phyloP scores from a whole-genome alignment of 1,139 yeast species.

The Hyphopichia wangnamkhiaoensis region DNA sequence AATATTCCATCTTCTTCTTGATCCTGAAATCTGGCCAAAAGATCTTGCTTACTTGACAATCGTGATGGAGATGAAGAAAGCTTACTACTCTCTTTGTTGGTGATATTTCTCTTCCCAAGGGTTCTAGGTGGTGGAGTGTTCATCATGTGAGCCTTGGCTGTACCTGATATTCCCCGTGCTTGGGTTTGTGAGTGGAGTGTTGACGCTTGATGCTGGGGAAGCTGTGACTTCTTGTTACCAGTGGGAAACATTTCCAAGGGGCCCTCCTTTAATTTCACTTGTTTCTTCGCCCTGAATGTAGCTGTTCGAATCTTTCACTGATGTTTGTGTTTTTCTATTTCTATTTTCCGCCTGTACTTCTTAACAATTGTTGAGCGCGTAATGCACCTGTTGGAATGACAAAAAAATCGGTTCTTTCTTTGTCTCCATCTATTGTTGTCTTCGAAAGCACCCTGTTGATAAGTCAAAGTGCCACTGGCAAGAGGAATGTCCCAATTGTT shows the following conservation, averaged over 20 bases:
- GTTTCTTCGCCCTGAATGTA: not conserved
- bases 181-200: no score
- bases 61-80: constrained; percentile 4
- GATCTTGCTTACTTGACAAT: constrained; percentile 11
- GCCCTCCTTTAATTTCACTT: no score
- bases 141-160: not conserved
- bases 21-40: constrained; percentile 12
- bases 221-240: not conserved
- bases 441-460: not conserved
- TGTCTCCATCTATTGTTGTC: not conserved
- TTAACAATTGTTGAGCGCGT: not conserved
- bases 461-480: no score
- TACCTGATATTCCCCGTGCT: not conserved
- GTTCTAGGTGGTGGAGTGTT: constrained; percentile 2
- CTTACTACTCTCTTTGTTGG: not conserved
- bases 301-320: not conserved
- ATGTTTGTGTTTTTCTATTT: not conserved
- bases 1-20: constrained; percentile 28
- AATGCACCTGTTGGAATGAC: not conserved
- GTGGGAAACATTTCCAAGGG: not conserved
- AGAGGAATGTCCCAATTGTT: no score
- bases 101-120: not conserved
- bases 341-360: no score
- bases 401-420: not conserved
- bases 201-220: not conserved